Percentiles rank a stretch among this genome's conserved stretches.
phyloP scores from a whole-genome alignment of 768 basidiomycete genomes.

The Roridomyces roridus region DNA sequence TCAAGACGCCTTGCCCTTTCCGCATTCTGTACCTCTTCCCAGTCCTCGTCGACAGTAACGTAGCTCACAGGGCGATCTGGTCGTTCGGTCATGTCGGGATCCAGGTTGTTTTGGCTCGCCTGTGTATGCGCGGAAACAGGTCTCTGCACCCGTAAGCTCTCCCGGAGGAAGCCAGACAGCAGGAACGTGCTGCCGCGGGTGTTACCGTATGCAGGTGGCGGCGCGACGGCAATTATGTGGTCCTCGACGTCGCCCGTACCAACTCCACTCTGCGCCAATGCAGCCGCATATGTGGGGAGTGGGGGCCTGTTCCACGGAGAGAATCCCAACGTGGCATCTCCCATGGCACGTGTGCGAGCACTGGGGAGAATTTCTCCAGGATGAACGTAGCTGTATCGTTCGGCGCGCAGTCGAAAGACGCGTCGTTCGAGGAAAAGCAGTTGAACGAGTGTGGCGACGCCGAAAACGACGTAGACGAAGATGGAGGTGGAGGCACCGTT shows the following conservation, averaged over 20 bases:
- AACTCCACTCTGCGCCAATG: constrained; percentile 68
- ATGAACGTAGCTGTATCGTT: constrained; percentile 64
- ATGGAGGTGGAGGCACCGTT: constrained; percentile 44
- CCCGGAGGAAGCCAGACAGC: constrained; percentile 56
- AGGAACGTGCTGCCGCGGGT: constrained; percentile 73
- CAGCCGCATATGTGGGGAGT: constrained; percentile 73
- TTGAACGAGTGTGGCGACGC: constrained; percentile 54
- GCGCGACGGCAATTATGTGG: constrained; percentile 66
- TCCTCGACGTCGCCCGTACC: constrained; percentile 83
- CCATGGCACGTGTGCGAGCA: constrained; percentile 34
- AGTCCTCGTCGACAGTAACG: constrained; percentile 57
- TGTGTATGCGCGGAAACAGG: constrained; percentile 45
- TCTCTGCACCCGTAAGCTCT: constrained; percentile 55
- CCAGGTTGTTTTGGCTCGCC: constrained; percentile 26
- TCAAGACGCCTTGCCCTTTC: constrained; percentile 60
- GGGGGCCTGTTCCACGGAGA: constrained; percentile 78
- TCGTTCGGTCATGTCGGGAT: constrained; percentile 21
- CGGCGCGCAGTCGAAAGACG: constrained; percentile 68
- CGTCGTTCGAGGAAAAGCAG: constrained; percentile 69
- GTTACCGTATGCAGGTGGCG: constrained; percentile 81
- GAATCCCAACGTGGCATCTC: constrained; percentile 44
- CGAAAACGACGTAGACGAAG: constrained; percentile 71
- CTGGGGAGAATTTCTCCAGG: constrained; percentile 61
- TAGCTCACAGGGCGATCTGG: constrained; percentile 60
- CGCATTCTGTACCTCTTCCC: constrained; percentile 60